A percentile compares a stretch with the other conserved stretches of the same genome.
Evolutionary conservation across 2,329 filamentous ascomycete genomes (phyloP).

Genomic region (Pseudogymnoascus sp.): DNA sequence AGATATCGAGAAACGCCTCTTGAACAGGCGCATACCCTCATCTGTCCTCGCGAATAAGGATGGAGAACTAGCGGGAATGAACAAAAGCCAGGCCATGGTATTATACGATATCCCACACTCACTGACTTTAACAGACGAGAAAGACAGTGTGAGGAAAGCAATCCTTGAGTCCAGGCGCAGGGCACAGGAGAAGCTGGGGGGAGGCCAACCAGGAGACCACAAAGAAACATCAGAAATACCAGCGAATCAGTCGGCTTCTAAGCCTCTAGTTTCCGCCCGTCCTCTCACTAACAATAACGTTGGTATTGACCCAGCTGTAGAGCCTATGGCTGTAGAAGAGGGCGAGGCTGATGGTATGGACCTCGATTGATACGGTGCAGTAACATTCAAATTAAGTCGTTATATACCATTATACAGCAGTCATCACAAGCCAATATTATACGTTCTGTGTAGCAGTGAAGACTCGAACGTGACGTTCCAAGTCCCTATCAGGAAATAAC

Average conservation of each 20-base stretch:
- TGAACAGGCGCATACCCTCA: conserved; percentile 55
- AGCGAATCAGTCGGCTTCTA: neutral
- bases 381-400: neutral
- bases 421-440: too few relatives aligned
- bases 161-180: conserved; percentile 73
- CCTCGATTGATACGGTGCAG: conserved; percentile 2
- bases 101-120: conserved; percentile 77
- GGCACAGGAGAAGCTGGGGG: conserved; percentile 47
- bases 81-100: conserved; percentile 57
- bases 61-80: conserved; percentile 49
- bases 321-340: neutral
- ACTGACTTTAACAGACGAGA: conserved; percentile 65
- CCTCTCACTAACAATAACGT: neutral
- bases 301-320: neutral
- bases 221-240: neutral
- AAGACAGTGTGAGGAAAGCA: conserved; percentile 72
- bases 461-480: neutral
- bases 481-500: neutral
- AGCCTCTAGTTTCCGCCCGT: neutral
- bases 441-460: neutral
- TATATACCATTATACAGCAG: neutral
- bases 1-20: conserved; percentile 77
- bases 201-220: neutral
- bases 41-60: conserved; percentile 56
- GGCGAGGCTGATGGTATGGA: conserved; percentile 5